These are phyloP conservation scores for Diaporthe amygdali DNA, from an alignment of 2,329 filamentous ascomycete genomes.

Conservation along the genomic window DNA sequence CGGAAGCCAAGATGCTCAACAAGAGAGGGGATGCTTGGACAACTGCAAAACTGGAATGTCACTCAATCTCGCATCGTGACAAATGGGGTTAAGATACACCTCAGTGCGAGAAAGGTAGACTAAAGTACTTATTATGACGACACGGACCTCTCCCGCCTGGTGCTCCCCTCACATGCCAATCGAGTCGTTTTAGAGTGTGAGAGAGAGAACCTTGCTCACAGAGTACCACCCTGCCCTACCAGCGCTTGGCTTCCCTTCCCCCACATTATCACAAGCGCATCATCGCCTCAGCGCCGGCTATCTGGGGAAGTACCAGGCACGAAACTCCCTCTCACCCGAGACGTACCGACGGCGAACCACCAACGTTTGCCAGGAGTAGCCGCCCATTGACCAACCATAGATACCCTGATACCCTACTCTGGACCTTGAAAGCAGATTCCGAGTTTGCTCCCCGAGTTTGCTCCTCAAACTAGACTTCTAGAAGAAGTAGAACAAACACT, in stretches of 20 bases:
- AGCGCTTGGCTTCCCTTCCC: slow-evolving; percentile 25
- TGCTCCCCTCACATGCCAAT: slow-evolving; percentile 25
- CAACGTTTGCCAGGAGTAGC: slow-evolving; percentile 38
- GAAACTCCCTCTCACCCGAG: slow-evolving; percentile 28
- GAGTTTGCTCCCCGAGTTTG: slow-evolving; percentile 9
- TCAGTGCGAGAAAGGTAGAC: background rate
- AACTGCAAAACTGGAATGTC: background rate
- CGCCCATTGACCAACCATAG: slow-evolving; percentile 12
- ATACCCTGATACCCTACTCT: background rate
- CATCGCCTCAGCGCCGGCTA: slow-evolving; percentile 13
- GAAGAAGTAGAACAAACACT: background rate
- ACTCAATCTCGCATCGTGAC: background rate
- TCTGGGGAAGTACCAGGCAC: slow-evolving; percentile 4
- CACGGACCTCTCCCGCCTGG: background rate
- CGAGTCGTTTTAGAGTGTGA: background rate
- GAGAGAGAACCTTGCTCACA: background rate
- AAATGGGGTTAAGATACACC: background rate
- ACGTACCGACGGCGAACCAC: slow-evolving; percentile 22
- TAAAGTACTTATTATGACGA: slow-evolving; percentile 11
- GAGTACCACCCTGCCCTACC: background rate
- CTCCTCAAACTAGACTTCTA: background rate
- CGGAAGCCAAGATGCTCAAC: background rate
- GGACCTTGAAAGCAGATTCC: background rate
- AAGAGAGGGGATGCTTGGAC: background rate
- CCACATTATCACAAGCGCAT: slow-evolving; percentile 37